These are phyloP conservation scores for Zygnema circumcarinatum DNA, from an alignment of 139 green algal genomes.

Conservation along the genomic window DNA sequence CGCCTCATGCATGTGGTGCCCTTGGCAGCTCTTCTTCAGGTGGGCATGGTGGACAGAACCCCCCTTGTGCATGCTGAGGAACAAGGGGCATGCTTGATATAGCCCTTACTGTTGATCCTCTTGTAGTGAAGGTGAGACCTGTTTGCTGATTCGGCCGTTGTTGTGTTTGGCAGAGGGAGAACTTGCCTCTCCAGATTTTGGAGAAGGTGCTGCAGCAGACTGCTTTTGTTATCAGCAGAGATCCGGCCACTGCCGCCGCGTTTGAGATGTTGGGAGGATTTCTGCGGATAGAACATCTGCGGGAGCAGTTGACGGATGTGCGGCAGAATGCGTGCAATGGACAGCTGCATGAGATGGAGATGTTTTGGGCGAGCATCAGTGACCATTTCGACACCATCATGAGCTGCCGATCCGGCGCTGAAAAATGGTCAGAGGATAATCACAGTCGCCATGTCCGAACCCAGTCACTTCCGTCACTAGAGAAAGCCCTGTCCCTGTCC, in stretches of 20 bases:
- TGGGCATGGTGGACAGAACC: too few species aligned
- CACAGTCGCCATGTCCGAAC: too few species aligned
- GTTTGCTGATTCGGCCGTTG: too few species aligned
- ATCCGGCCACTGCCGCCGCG: neutral
- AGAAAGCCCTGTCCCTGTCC: too few species aligned
- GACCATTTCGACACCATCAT: neutral
- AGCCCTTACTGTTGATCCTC: too few species aligned
- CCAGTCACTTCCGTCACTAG: too few species aligned
- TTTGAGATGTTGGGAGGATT: neutral
- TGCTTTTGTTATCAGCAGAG: neutral
- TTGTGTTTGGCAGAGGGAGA: neutral
- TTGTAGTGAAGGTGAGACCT: too few species aligned
- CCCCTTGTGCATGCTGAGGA: too few species aligned
- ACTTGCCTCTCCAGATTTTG: neutral
- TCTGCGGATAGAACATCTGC: neutral
- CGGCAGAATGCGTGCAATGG: neutral
- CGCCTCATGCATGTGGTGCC: neutral
- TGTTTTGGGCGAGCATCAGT: neutral
- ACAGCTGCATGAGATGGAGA: neutral
- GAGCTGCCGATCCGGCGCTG: neutral
- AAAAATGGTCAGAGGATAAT: too few species aligned
- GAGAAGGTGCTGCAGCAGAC: neutral
- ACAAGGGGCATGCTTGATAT: too few species aligned
- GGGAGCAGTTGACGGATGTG: neutral
- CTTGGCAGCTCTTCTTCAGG: neutral